A percentile compares a stretch with the other conserved stretches of the same genome.
phyloP scores from a whole-genome alignment of 2,329 filamentous ascomycete genomes.

The Pyrenophora graminea region DNA sequence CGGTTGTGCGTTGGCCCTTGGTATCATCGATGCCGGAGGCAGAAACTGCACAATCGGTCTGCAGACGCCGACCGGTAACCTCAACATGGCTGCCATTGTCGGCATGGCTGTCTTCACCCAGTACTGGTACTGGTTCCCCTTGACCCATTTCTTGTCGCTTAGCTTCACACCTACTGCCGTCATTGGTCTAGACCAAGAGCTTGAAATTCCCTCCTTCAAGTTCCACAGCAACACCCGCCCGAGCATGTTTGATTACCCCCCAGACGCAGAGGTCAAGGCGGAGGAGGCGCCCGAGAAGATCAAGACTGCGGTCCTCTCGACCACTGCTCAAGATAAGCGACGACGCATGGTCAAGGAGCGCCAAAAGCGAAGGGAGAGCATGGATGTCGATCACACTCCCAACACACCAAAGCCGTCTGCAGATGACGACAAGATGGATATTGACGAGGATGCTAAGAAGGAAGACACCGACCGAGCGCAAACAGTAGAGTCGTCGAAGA shows the following conservation, averaged over 20 bases:
- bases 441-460: conserved; percentile 54
- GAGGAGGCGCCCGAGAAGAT: conserved; percentile 93
- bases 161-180: conserved; percentile 97
- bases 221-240: conserved; percentile 94
- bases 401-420: conserved; percentile 70
- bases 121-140: conserved; percentile 99
- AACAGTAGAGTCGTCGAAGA: conserved; percentile 68
- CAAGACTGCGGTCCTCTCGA: conserved; percentile 93
- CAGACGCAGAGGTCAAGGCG: conserved; percentile 91
- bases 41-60: conserved; percentile 98
- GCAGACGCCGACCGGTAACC: conserved; percentile 95
- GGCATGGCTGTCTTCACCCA: conserved; percentile 98
- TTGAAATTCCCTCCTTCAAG: conserved; percentile 92
- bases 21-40: conserved; percentile 96
- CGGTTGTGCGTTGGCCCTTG: conserved; percentile 87
- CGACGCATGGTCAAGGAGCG: conserved; percentile 93
- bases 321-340: conserved; percentile 94
- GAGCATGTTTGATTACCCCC: conserved; percentile 96
- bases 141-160: conserved; percentile 94
- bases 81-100: conserved; percentile 98
- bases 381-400: conserved; percentile 86
- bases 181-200: conserved; percentile 89
- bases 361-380: conserved; percentile 85
- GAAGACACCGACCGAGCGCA: conserved; percentile 49
- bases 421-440: conserved; percentile 84